A percentile compares a stretch with the other conserved stretches of the same genome.
phyloP scores from a whole-genome alignment of 345 rosid species.

The Hibiscus trionum region DNA sequence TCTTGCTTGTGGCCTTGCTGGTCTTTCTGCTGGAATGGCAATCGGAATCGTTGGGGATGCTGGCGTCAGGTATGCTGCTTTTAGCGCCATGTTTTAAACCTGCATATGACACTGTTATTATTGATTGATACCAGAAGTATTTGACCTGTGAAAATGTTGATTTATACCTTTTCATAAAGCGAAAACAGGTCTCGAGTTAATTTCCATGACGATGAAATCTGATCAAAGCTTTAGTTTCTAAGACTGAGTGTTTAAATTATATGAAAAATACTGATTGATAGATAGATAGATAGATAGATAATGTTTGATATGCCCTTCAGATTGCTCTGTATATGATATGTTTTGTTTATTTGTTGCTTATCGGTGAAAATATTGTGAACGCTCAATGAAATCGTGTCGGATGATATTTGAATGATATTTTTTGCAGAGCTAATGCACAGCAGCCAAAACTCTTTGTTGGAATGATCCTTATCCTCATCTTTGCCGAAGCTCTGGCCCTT shows the following conservation, averaged over 20 bases:
- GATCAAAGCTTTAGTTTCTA: neutral
- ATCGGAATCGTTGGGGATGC: slow-evolving; percentile 97
- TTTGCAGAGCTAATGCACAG: slow-evolving; percentile 77
- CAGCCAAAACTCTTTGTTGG: slow-evolving; percentile 91
- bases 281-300: neutral
- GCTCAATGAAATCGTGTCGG: neutral
- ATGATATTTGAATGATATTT: neutral
- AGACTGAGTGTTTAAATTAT: neutral
- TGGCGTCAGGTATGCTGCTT: slow-evolving; percentile 65
- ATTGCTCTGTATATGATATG: neutral
- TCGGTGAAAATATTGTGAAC: neutral
- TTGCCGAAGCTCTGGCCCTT: slow-evolving; percentile 83
- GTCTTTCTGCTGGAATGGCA: slow-evolving; percentile 96
- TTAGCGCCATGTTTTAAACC: neutral
- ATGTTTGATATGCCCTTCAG: neutral
- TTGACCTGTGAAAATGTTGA: neutral
- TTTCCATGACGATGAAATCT: neutral
- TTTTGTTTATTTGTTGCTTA: neutral
- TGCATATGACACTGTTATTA: neutral
- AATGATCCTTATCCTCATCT: slow-evolving; percentile 88
- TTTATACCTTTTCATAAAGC: neutral
- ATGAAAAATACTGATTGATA: neutral
- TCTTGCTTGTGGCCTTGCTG: slow-evolving; percentile 94
- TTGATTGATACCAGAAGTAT: neutral
- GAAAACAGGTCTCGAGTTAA: neutral